Conservation (phyloP, 192 early-diverging fungal genomes). For the Coemansia sp. region DNA sequence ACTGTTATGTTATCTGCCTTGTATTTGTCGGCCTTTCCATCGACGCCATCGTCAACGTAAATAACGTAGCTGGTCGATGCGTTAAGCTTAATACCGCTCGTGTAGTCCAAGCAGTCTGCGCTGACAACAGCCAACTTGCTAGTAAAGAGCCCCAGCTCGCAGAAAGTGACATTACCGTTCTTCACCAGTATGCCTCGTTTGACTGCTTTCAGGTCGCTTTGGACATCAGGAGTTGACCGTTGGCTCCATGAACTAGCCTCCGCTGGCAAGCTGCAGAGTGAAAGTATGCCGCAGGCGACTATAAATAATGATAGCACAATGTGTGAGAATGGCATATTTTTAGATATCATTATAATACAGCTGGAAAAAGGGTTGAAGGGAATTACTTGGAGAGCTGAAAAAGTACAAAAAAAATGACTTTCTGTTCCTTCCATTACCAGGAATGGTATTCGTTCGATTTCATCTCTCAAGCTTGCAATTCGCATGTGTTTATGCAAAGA, state of each 20-base stretch:
- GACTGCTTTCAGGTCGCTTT: slow-evolving; percentile 4
- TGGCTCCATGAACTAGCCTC: neutral
- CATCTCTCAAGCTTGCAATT: neutral
- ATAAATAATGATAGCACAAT: neutral
- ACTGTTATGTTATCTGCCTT: slow-evolving; percentile 14
- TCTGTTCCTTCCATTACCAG: neutral
- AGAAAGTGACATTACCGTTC: slow-evolving; percentile 22
- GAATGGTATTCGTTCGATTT: neutral
- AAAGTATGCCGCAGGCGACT: neutral
- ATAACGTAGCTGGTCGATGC: slow-evolving; percentile 5
- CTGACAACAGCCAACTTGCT: slow-evolving; percentile 19
- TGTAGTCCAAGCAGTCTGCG: slow-evolving; percentile 32
- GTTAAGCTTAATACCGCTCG: slow-evolving; percentile 7
- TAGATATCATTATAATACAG: neutral
- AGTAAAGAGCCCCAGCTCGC: slow-evolving; percentile 26
- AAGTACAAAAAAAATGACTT: neutral
- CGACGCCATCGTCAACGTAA: slow-evolving; percentile 7
- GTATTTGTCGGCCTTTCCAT: slow-evolving; percentile 1
- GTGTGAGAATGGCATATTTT: neutral
- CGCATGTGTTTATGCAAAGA: neutral
- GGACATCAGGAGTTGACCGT: neutral
- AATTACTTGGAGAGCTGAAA: neutral
- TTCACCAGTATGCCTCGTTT: slow-evolving; percentile 29
- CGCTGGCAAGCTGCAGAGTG: neutral
- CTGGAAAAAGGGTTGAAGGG: neutral